Base-by-base conservation (phyloP, 805 yeast genomes). In the Nakazawaea wickerhamii region DNA sequence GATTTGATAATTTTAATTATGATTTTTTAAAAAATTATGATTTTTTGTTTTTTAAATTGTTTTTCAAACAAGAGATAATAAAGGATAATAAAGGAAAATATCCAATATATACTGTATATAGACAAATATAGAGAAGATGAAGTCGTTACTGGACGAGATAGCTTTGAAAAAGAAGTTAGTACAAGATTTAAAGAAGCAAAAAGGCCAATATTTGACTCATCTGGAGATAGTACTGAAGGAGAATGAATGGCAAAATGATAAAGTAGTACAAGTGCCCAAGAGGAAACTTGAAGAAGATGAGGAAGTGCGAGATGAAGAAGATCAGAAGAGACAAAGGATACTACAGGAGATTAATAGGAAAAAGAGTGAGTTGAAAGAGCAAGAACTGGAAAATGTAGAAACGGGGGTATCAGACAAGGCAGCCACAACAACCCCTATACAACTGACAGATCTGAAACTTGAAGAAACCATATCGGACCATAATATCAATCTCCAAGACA, bases 81-180 rank as follows among this genome's bases (percentile, higher is more conserved):
- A n/a, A n/a, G n/a, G n/a, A n/a, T n/a, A n/a, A n/a, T n/a, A n/a
- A n/a, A n/a, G n/a, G n/a, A n/a, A n/a, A n/a, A n/a, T n/a, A n/a
- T n/a, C n/a, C n/a, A n/a, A n/a, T n/a, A n/a, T n/a, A n/a, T n/a
- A n/a, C n/a, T n/a, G n/a, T n/a, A n/a, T n/a, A n/a, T n/a, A n/a
- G n/a, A n/a, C n/a, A n/a, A n/a, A n/a, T n/a, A n/a, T n/a, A n/a
- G n/a, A n/a, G 38, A 19, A 25, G 14, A 23, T 35, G 8, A 8
- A 28, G 3, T 68, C 76, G 45, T 63, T 73, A 10, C 60, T 63
- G 1, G 56, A 61, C 21, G 82, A 78, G 55, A 77, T 77, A 17
- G 61, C 59, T 5, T 73, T 66, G 58, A 73, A 73, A 58, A 60
- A 63, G 49, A 19, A 20, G 20, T 21, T 35, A 14, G 28, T 35